Base-by-base conservation (phyloP, 257 asterid genomes). In the Petunia secreta region DNA sequence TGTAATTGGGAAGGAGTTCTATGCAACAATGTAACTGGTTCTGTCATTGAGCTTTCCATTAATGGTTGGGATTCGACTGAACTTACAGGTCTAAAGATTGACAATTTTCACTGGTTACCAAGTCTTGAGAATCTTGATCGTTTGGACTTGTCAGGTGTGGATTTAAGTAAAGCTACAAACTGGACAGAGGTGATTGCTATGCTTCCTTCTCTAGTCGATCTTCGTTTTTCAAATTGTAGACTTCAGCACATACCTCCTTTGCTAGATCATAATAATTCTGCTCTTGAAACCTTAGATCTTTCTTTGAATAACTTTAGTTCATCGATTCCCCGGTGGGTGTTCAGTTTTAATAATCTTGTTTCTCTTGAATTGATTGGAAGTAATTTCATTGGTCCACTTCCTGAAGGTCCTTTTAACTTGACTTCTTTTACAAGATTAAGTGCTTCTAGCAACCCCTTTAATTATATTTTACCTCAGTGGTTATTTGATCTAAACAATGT, bases 391-490 rank as follows among this genome's bases (percentile, higher is more conserved):
- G 93, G 91, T 78, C 79, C 87, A 36, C 83, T 90, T 44, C 93
- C 93, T 1, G 78, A 84, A 63, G 84, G 85, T 75, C 88, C 2
- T 89, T 87, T 79, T 88, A 84, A 85, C 54, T 84, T 48, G 64
- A 85, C 41, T 82, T 75, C 71, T 89, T 90, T 50, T 77, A 71
- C 77, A 5, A 48, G 63, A 80, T 75, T 89, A 80, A 89, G 88
- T n/a, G 88, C 88, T 13, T 85, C 91, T 54, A 79, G 53, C 77
- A 71, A 71, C 41, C 50, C 41, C 3, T 79, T 87, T 53, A 89
- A 89, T 69, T 87, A 86, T 74, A 65, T 40, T 8, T 90, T 90
- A 48, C 91, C 94, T 4, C 58, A 53, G 10, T 89, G 92, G 92
- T 81, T 90, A 58, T 65, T 84, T 86, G 79, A 85, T 48, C 91